Evolutionary conservation across 345 rosid species (phyloP), one percentile per base, ranked within the genome.

Genomic region (Erodium maritimum): DNA sequence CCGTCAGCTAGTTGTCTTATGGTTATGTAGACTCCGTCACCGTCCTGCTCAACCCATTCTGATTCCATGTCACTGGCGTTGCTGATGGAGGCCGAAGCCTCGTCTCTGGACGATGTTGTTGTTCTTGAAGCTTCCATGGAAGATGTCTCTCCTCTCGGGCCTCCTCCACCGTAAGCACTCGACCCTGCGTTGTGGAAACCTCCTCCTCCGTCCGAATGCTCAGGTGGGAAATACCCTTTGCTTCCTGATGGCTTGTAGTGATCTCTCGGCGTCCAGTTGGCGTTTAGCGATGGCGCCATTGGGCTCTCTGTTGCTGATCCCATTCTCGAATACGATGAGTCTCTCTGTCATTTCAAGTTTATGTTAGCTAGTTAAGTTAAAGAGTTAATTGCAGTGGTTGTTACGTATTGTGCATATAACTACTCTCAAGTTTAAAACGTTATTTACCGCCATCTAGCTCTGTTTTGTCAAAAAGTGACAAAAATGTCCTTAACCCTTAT

Each of bases 21-120:
- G 57, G 99, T 93, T 65, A 93, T 93, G 59, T 89, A 89, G 9
- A 93, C 96, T 0, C 99, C 99, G 0, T 95, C 91, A 75, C 89
- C 96, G 10, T 89, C 99, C 46, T 89, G 64, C 77, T 89, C 99
- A 1, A 93, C 67, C 96, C 95, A 93, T 77, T 93, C 99, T 12
- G 88, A 65, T 68, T 89, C 95, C 69, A 89, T 59, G 51, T 93
- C 96, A 55, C 97, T 89, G 24, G 97, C 99, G 65, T 87, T 90
- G 80, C 97, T 94, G 46, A 80, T 74, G 0, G 84, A 85, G 29
- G 82, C 62, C 2, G 97, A 87, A n/a, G 91, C 84, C 62, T 89
- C 99, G 54, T 89, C 96, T 71, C 94, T 78, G 2, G 99, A 89
- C 1, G 96, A 83, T 19, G 95, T 89, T 0, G 99, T 91, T 22